Conservation (phyloP, 1,284 basidiomycete genomes). For the Cutaneotrichosporon cutaneum region DNA sequence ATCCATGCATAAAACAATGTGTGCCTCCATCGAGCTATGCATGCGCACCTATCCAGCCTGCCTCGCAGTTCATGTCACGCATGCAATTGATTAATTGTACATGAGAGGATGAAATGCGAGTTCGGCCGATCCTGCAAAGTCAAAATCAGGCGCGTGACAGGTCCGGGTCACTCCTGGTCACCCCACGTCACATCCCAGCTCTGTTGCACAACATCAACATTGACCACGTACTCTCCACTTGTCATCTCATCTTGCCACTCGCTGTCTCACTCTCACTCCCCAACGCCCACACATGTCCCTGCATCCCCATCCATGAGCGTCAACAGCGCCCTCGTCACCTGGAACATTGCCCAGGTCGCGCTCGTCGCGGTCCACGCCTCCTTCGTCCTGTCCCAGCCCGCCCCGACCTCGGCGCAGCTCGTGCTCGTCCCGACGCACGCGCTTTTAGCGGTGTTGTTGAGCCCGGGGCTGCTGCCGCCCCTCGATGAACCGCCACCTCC, state of each 20-base stretch:
- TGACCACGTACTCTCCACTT: background rate
- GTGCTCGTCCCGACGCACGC: background rate
- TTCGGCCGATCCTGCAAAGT: background rate
- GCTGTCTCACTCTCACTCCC: background rate
- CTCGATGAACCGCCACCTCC: background rate
- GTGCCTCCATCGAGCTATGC: background rate
- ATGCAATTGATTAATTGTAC: background rate
- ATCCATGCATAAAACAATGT: background rate
- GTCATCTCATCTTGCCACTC: background rate
- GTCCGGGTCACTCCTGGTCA: background rate
- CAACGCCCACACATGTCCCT: background rate
- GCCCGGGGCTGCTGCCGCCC: background rate
- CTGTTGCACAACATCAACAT: background rate
- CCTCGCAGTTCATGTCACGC: background rate
- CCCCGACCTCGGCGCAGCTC: background rate
- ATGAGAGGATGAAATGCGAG: background rate
- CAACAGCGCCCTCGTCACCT: constrained; percentile 1
- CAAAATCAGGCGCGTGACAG: constrained; percentile 1
- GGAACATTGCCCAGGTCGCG: constrained; percentile 3
- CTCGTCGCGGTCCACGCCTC: background rate
- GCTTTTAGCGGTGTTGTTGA: background rate
- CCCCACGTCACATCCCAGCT: too few relatives aligned
- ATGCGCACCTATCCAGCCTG: background rate
- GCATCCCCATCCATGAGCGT: background rate
- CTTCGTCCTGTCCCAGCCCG: background rate